Evolutionary conservation across 179 eudicot genomes (phyloP).

Genomic region (Pouteria campechiana): DNA sequence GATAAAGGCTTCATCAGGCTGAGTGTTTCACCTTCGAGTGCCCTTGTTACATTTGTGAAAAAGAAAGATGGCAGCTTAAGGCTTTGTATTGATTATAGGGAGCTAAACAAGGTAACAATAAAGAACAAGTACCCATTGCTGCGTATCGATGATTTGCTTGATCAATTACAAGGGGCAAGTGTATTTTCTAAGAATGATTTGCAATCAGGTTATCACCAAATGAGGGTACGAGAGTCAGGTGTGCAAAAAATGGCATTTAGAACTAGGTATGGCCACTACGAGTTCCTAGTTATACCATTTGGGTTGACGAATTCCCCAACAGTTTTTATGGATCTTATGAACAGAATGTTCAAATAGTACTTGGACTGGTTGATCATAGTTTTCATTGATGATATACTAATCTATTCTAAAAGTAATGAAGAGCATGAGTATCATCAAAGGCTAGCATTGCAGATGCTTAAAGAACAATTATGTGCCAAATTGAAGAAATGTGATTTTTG

Average conservation of each 20-base stretch:
- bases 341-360: background rate
- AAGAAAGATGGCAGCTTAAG: background rate
- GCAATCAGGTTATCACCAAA: background rate
- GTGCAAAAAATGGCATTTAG: background rate
- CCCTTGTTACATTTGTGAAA: background rate
- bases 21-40: background rate
- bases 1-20: background rate
- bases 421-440: background rate
- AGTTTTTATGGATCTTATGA: background rate
- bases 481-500: slow-evolving; percentile 8
- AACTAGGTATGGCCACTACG: slow-evolving; percentile 5
- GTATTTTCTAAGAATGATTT: slow-evolving; percentile 5
- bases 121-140: background rate
- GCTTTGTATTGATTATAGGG: too few relatives aligned
- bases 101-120: too few relatives aligned
- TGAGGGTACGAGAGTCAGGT: background rate
- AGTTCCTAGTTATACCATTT: slow-evolving; percentile 2
- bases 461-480: background rate
- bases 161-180: slow-evolving; percentile 1
- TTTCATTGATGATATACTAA: background rate
- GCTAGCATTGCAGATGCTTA: background rate
- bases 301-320: slow-evolving; percentile 1
- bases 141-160: slow-evolving; percentile 1
- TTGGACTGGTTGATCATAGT: too few relatives aligned
- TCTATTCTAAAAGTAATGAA: background rate